Evolutionary conservation across 495 filamentous ascomycete species (phyloP).

Genomic region (Diplogelasinospora grovesii): DNA sequence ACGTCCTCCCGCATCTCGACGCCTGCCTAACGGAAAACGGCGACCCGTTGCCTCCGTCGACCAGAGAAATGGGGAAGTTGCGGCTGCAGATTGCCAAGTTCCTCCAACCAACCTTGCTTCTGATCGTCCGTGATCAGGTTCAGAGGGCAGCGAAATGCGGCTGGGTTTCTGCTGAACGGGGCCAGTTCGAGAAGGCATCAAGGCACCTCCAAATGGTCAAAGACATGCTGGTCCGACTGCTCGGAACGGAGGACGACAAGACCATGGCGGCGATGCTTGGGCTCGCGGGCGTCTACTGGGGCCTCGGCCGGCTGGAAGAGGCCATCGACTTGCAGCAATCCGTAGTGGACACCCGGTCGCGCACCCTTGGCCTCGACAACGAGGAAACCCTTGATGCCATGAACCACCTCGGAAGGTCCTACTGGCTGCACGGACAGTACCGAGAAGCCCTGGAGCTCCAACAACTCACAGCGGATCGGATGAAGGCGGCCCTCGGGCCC

Average conservation of each 20-base stretch:
- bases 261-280: slow-evolving; percentile 5
- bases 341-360: slow-evolving; percentile 1
- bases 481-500: slow-evolving; percentile 4
- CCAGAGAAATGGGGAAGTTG: not conserved
- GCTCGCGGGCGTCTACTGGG: slow-evolving; percentile 7
- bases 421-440: slow-evolving; percentile 7
- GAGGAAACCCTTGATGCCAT: slow-evolving; percentile 4
- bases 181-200: slow-evolving; percentile 2
- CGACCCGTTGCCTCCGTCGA: not conserved
- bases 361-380: not conserved
- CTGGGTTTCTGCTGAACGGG: slow-evolving; percentile 5
- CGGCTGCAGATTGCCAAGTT: not conserved
- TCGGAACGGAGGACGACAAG: not conserved
- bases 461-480: not conserved
- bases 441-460: slow-evolving; percentile 4
- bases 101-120: slow-evolving; percentile 2
- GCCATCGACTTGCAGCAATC: slow-evolving; percentile 1
- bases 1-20: slow-evolving; percentile 2
- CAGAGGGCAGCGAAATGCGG: slow-evolving; percentile 2
- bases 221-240: slow-evolving; percentile 1
- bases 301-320: slow-evolving; percentile 5
- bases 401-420: slow-evolving; percentile 2
- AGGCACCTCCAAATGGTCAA: slow-evolving; percentile 1
- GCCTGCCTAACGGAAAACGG: not conserved
- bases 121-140: slow-evolving; percentile 2